These are phyloP conservation scores for Candida montana DNA, from an alignment of 805 yeast genomes.

Conservation along the genomic window DNA sequence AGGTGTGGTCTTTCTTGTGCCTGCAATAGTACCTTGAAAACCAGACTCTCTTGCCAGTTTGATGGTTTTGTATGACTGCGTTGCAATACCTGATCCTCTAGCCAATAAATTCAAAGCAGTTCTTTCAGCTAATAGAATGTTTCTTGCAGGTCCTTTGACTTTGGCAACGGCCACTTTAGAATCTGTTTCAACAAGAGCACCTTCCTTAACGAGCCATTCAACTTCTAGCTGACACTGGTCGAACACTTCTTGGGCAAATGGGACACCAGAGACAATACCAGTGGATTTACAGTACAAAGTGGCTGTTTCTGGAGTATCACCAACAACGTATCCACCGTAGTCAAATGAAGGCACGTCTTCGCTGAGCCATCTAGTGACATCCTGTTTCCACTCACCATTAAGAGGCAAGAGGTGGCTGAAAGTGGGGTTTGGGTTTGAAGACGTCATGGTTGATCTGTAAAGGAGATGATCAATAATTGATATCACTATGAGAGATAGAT, in stretches of 20 bases:
- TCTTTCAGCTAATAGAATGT: constrained; percentile 78
- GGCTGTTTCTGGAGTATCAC: constrained; percentile 64
- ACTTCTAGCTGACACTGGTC: constrained; percentile 65
- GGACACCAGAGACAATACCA: constrained; percentile 81
- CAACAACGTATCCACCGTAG: constrained; percentile 94
- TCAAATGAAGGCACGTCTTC: constrained; percentile 95
- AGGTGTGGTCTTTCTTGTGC: constrained; percentile 96
- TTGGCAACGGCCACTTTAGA: constrained; percentile 71
- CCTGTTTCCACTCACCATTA: constrained; percentile 77
- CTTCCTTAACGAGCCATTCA: constrained; percentile 74
- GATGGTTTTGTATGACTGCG: constrained; percentile 56
- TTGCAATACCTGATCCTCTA: constrained; percentile 84
- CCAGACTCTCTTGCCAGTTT: constrained; percentile 61
- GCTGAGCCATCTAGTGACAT: constrained; percentile 65
- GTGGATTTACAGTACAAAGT: constrained; percentile 73
- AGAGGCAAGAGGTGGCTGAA: constrained; percentile 60
- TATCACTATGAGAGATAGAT: not conserved
- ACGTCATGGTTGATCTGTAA: constrained; percentile 3
- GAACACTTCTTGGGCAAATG: constrained; percentile 84
- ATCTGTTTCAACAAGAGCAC: constrained; percentile 46
- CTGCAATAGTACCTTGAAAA: constrained; percentile 82
- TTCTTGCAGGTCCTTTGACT: constrained; percentile 75
- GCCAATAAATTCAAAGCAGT: constrained; percentile 78
- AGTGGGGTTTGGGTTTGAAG: constrained; percentile 13
- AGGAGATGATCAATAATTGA: too few species aligned